These are phyloP conservation scores for Wickerhamomyces bisporus DNA, from an alignment of 805 yeast genomes.

Conservation along the genomic window DNA sequence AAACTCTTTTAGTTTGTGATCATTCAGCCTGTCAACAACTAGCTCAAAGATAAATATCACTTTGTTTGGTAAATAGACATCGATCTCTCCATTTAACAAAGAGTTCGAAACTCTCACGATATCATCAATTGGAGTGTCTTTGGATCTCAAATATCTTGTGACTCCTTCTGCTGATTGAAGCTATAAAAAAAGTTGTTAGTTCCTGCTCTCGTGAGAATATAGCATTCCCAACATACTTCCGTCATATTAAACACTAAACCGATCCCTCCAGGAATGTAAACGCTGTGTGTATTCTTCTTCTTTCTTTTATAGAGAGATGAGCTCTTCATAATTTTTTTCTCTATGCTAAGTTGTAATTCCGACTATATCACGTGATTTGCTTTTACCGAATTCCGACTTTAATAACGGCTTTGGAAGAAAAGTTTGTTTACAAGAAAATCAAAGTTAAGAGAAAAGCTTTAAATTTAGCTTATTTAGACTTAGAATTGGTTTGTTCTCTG, in stretches of 20 bases:
- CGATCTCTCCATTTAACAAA: slow-evolving; percentile 29
- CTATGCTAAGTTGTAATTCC: too few relatives aligned
- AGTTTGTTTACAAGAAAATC: too few relatives aligned
- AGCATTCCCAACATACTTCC: neutral
- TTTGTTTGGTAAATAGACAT: slow-evolving; percentile 49
- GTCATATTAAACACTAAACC: neutral
- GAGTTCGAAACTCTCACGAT: slow-evolving; percentile 32
- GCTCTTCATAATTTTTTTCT: neutral
- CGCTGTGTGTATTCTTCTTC: too few relatives aligned
- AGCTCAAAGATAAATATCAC: slow-evolving; percentile 53
- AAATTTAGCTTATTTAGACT: too few relatives aligned
- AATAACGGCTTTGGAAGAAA: too few relatives aligned
- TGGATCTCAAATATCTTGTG: slow-evolving; percentile 55
- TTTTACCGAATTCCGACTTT: too few relatives aligned
- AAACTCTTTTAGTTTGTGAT: slow-evolving; percentile 37
- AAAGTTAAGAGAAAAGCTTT: too few relatives aligned
- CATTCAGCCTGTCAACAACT: slow-evolving; percentile 55
- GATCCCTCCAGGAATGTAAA: too few relatives aligned
- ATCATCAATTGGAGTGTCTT: slow-evolving; percentile 37
- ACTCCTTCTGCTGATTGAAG: slow-evolving; percentile 41
- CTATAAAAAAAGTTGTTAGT: slow-evolving; percentile 1
- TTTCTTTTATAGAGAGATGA: too few relatives aligned
- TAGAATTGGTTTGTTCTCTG: too few relatives aligned
- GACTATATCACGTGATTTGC: too few relatives aligned
- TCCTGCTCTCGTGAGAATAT: too few relatives aligned